Percentiles rank a stretch among this genome's conserved stretches.
phyloP scores from a whole-genome alignment of 2,329 filamentous ascomycete genomes.

The Talaromyces islandicus region DNA sequence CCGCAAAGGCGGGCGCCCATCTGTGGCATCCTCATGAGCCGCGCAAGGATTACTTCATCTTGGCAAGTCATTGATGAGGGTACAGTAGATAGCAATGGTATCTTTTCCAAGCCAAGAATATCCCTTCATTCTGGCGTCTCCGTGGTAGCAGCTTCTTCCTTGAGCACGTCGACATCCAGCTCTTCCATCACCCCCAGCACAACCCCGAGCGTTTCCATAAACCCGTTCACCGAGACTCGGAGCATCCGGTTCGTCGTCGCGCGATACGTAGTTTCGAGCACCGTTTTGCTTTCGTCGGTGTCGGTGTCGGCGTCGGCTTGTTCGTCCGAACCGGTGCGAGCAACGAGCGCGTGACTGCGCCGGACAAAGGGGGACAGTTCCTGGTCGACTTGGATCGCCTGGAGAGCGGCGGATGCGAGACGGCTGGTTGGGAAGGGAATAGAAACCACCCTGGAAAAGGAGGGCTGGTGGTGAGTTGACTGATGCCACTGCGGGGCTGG shows the following conservation, averaged over 20 bases:
- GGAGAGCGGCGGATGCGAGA: slow-evolving; percentile 69
- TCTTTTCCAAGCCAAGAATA: neutral
- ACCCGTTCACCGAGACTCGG: slow-evolving; percentile 90
- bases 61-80: neutral
- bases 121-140: neutral
- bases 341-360: slow-evolving; percentile 59
- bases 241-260: slow-evolving; percentile 96
- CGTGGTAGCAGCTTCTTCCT: slow-evolving; percentile 19
- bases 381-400: slow-evolving; percentile 74
- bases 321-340: slow-evolving; percentile 16
- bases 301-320: slow-evolving; percentile 13
- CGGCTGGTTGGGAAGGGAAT: slow-evolving; percentile 76
- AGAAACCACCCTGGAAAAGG: slow-evolving; percentile 56
- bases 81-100: neutral
- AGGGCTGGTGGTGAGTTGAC: neutral
- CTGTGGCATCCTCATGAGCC: neutral
- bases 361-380: slow-evolving; percentile 82
- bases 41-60: neutral
- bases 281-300: slow-evolving; percentile 35
- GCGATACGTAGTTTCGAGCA: slow-evolving; percentile 70
- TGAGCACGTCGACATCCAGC: slow-evolving; percentile 76
- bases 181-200: slow-evolving; percentile 87
- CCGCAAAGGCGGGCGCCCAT: neutral
- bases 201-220: slow-evolving; percentile 82
- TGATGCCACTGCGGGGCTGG: neutral